phyloP scores from a whole-genome alignment of 768 basidiomycete genomes.

The Boletus rufocinnamomeus region DNA sequence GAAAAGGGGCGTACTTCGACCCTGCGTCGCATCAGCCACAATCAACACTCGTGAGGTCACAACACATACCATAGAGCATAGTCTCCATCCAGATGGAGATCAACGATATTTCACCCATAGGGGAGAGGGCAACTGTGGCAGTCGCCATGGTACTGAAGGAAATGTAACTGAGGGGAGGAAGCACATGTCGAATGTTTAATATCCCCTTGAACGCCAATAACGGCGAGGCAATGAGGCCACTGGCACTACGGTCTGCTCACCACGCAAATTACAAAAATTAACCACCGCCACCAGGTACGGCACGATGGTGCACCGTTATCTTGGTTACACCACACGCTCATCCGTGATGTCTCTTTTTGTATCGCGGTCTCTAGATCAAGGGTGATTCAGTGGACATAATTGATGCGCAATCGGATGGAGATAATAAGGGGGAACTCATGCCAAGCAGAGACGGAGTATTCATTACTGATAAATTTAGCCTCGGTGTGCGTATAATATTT shows the following conservation, averaged over 20 bases:
- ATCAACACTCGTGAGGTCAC: neutral
- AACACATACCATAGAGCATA: constrained; percentile 19
- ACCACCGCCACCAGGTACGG: constrained; percentile 7
- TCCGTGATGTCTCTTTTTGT: neutral
- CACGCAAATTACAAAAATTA: constrained; percentile 2
- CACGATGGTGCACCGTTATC: neutral
- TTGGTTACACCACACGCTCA: neutral
- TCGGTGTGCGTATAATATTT: neutral
- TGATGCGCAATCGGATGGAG: neutral
- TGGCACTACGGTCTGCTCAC: neutral
- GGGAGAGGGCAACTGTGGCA: neutral
- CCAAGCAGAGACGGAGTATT: neutral
- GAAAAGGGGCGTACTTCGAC: constrained; percentile 8
- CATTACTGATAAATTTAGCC: neutral
- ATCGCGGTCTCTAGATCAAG: neutral
- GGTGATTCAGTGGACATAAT: neutral
- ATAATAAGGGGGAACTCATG: neutral
- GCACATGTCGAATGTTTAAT: constrained; percentile 1
- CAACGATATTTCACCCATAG: constrained; percentile 17
- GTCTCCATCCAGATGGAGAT: constrained; percentile 21
- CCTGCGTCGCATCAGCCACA: constrained; percentile 1
- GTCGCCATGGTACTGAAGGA: constrained; percentile 9
- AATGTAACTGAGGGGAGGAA: neutral
- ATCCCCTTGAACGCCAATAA: neutral
- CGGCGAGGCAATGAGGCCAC: neutral